Evolutionary conservation across 176 grass and related monocot genomes (phyloP), one percentile per base, ranked within the genome.

Genomic region (Aegilops bicornis): DNA sequence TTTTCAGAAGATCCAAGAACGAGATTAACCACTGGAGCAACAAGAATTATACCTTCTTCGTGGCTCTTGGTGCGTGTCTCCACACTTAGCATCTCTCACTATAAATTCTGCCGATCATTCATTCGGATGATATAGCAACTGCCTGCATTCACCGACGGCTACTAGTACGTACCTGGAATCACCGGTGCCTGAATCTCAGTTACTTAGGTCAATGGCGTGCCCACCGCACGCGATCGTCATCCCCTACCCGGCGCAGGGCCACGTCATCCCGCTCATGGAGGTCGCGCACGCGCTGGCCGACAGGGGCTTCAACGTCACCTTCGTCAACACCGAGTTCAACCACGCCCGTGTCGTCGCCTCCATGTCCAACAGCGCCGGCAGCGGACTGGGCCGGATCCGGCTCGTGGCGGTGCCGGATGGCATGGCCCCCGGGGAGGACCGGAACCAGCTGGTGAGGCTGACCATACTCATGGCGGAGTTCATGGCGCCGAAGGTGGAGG

Each of bases 321-420:
- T 93, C 65, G 80, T 87, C 80, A 95, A 93, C 83, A 62, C 91
- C 2, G 86, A 95, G 76, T 89, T 93, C 84, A 91, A 89, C 80
- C 91, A 93, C 43, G 64, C 15, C 4, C 85, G 82, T 7, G 80
- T 93, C 16, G 66, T 83, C 22, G 79, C 88, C 37, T 58, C 83
- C 50, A 81, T 81, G 85, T 6, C 27, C 6, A 54, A 76, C 56
- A 42, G 67, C 24, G 12, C 2, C 12, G 76, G 58, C 71, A 65
- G 6, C 10, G 23, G 65, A 16, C 43, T 79, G 14, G 79, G 32
- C 62, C 77, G 72, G 62, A 90, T 93, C 1, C 56, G 78, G 8
- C 63, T 90, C 32, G 81, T 90, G 80, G 70, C 39, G 1, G 56
- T 93, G 58, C 88, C 91, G 2, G 91, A 93, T 1, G 91, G 85